Evolutionary conservation across 352 stramenopile genomes (phyloP).

Genomic region (Globisporangium iwayamae): DNA sequence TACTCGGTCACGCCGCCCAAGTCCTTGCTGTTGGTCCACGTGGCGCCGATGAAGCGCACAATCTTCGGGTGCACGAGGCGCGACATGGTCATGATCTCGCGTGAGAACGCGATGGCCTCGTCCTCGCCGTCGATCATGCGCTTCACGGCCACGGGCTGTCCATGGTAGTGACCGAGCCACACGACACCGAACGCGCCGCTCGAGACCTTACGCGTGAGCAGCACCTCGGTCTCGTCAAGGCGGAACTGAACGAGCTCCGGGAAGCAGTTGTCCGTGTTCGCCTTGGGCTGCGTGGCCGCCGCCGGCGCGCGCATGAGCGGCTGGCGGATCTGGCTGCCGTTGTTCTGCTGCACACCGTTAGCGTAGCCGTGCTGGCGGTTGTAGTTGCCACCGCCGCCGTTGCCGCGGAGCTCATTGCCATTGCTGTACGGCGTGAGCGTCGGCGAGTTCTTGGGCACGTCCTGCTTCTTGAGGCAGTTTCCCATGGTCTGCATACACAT

Average conservation of each 20-base stretch:
- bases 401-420: not conserved
- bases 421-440: slow-evolving; percentile 8
- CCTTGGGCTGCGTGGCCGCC: slow-evolving; percentile 10
- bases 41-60: slow-evolving; percentile 83
- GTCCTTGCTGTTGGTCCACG: slow-evolving; percentile 77
- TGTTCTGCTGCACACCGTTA: not conserved
- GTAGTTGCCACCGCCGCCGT: not conserved
- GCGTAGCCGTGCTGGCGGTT: not conserved
- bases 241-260: slow-evolving; percentile 67
- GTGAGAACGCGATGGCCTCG: slow-evolving; percentile 67
- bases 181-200: slow-evolving; percentile 80
- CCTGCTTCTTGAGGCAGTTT: slow-evolving; percentile 10
- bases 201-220: slow-evolving; percentile 81
- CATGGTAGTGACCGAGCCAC: slow-evolving; percentile 86
- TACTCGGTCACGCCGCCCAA: slow-evolving; percentile 81
- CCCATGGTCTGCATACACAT: slow-evolving; percentile 10
- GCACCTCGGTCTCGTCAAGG: slow-evolving; percentile 78
- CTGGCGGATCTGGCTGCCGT: not conserved
- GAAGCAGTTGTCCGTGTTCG: slow-evolving; percentile 60
- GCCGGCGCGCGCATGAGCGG: slow-evolving; percentile 2
- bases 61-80: slow-evolving; percentile 78
- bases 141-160: slow-evolving; percentile 82
- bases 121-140: slow-evolving; percentile 84
- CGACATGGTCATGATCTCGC: slow-evolving; percentile 84
- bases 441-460: slow-evolving; percentile 10